Conservation (phyloP, 1,139 yeast genomes). For the Sugiyamaella pinicola region DNA sequence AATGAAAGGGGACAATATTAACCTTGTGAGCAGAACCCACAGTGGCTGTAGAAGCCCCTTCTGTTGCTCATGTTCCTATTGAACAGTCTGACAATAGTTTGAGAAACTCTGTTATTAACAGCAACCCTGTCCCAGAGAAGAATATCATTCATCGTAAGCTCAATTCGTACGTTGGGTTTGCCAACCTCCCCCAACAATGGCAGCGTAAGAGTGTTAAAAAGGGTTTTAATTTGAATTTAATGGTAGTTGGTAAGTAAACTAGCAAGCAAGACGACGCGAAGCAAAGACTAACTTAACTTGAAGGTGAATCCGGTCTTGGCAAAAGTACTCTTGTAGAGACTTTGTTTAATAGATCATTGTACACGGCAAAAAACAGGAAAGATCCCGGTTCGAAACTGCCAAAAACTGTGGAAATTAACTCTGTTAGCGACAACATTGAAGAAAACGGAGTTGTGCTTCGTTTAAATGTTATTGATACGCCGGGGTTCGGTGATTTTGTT, state of each 20-base stretch:
- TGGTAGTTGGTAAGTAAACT: slow-evolving; percentile 57
- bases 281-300: background rate
- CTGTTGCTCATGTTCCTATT: slow-evolving; percentile 34
- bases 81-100: slow-evolving; percentile 28
- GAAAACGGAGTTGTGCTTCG: slow-evolving; percentile 92
- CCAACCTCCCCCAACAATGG: slow-evolving; percentile 98
- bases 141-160: slow-evolving; percentile 76
- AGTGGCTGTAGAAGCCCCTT: slow-evolving; percentile 31
- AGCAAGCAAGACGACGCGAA: too few species aligned
- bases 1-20: background rate
- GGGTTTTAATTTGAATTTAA: slow-evolving; percentile 87
- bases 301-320: slow-evolving; percentile 81
- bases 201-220: slow-evolving; percentile 91
- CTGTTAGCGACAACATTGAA: slow-evolving; percentile 73
- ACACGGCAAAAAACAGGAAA: slow-evolving; percentile 45
- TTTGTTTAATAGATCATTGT: slow-evolving; percentile 77
- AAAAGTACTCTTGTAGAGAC: slow-evolving; percentile 92
- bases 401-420: slow-evolving; percentile 61
- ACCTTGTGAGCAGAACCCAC: slow-evolving; percentile 4
- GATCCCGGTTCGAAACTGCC: slow-evolving; percentile 43
- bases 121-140: slow-evolving; percentile 28
- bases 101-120: slow-evolving; percentile 30
- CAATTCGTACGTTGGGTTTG: slow-evolving; percentile 94
- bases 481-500: slow-evolving; percentile 92
- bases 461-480: slow-evolving; percentile 84